phyloP scores from a whole-genome alignment of 768 basidiomycete genomes.

The Cystofilobasidium ferigula region DNA sequence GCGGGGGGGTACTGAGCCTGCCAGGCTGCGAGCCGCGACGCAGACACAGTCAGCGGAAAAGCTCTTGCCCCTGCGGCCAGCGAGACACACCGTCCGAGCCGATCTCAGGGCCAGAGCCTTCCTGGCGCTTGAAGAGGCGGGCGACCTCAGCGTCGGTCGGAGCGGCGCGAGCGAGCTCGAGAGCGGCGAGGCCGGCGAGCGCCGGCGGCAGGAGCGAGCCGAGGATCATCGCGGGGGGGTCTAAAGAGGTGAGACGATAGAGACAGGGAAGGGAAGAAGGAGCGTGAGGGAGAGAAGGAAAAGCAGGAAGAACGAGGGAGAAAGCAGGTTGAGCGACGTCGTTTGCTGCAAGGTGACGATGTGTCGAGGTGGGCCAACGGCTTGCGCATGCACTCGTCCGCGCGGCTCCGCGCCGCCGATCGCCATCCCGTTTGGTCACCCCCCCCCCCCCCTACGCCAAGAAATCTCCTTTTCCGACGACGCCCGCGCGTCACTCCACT shows the following conservation, averaged over 20 bases:
- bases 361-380: no score
- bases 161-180: not conserved
- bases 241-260: no score
- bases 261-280: not conserved
- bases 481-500: no score
- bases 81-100: not conserved
- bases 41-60: no score
- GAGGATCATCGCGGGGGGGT: not conserved
- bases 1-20: slow-evolving; percentile 1
- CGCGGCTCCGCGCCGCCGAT: no score
- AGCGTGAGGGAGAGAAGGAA: not conserved
- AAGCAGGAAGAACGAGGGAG: no score
- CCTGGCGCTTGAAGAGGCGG: not conserved
- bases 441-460: no score
- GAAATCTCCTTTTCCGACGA: no score
- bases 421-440: no score
- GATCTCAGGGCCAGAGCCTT: not conserved
- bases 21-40: not conserved
- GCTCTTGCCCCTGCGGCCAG: not conserved
- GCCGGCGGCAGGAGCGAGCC: not conserved
- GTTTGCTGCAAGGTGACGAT: no score
- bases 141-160: not conserved
- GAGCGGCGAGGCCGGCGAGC: not conserved
- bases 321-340: no score
- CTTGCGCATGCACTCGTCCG: no score